These are phyloP conservation scores for Hylodesmum podocarpum DNA, from an alignment of 306 rosid genomes.

Conservation along the genomic window DNA sequence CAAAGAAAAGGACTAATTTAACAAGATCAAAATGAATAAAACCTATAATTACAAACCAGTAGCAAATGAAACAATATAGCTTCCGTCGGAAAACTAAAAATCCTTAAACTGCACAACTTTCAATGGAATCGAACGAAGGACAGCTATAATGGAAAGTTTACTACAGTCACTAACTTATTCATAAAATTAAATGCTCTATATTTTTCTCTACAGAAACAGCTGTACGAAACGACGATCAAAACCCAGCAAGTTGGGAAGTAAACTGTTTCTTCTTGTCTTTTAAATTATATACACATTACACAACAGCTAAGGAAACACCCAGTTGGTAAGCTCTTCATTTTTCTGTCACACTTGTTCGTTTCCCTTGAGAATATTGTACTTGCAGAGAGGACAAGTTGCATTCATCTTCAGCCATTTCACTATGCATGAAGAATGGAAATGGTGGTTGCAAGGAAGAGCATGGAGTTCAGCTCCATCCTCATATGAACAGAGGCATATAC, in stretches of 20 bases:
- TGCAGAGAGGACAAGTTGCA: constrained; percentile 99
- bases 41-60: not conserved
- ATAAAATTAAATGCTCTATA: constrained; percentile 27
- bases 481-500: constrained; percentile 87
- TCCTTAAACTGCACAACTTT: constrained; percentile 17
- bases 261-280: constrained; percentile 42
- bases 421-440: constrained; percentile 79
- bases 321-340: constrained; percentile 7
- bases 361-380: constrained; percentile 88
- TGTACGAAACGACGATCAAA: constrained; percentile 23
- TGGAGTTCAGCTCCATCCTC: constrained; percentile 92
- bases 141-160: constrained; percentile 9
- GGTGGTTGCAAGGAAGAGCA: constrained; percentile 95
- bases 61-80: constrained; percentile 10
- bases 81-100: not conserved
- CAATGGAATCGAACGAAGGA: not conserved
- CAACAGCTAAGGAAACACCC: constrained; percentile 22
- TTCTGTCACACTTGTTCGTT: constrained; percentile 62
- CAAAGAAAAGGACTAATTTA: not conserved
- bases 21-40: not conserved
- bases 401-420: constrained; percentile 96
- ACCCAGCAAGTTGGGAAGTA: constrained; percentile 28
- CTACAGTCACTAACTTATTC: constrained; percentile 30
- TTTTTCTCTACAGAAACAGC: constrained; percentile 41
- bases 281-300: constrained; percentile 41